Percentiles rank a stretch among this genome's conserved stretches.
phyloP scores from a whole-genome alignment of 139 green algal species.

The Chlorella sorokiniana region DNA sequence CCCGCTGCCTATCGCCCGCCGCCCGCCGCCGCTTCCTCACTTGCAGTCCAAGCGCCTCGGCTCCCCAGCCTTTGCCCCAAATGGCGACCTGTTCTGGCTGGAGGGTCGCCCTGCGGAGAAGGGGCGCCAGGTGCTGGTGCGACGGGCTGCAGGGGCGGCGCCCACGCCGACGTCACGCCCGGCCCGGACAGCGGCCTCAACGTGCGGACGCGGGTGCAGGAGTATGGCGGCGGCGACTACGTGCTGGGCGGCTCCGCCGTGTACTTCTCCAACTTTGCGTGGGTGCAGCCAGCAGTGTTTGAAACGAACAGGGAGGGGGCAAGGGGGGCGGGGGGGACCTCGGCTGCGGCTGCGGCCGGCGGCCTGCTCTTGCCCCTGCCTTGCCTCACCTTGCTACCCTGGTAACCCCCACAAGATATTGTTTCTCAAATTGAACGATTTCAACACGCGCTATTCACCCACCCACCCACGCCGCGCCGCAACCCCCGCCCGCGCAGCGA shows the following conservation, averaged over 20 bases:
- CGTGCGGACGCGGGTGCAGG: conserved; percentile 75
- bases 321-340: background rate
- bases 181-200: conserved; percentile 57
- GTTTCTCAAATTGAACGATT: background rate
- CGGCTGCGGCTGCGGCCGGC: background rate
- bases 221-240: conserved; percentile 73
- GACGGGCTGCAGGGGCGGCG: conserved; percentile 27
- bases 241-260: conserved; percentile 36
- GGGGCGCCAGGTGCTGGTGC: conserved; percentile 67
- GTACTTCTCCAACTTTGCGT: conserved; percentile 78
- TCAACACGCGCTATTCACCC: background rate
- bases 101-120: conserved; percentile 67
- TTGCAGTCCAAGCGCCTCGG: conserved; percentile 52
- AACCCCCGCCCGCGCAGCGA: no score
- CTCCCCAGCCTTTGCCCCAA: conserved; percentile 21
- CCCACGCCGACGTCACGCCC: conserved; percentile 63
- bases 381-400: background rate
- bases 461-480: no score
- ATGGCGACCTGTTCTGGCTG: conserved; percentile 63
- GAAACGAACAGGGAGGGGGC: background rate
- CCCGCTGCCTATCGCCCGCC: background rate
- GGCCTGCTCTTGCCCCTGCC: background rate
- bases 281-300: background rate
- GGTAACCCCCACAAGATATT: background rate
- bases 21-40: background rate